Evolutionary conservation across 208 protist species (phyloP), one percentile per base, ranked within the genome.

Genomic region (Endotrypanum monterogeii): DNA sequence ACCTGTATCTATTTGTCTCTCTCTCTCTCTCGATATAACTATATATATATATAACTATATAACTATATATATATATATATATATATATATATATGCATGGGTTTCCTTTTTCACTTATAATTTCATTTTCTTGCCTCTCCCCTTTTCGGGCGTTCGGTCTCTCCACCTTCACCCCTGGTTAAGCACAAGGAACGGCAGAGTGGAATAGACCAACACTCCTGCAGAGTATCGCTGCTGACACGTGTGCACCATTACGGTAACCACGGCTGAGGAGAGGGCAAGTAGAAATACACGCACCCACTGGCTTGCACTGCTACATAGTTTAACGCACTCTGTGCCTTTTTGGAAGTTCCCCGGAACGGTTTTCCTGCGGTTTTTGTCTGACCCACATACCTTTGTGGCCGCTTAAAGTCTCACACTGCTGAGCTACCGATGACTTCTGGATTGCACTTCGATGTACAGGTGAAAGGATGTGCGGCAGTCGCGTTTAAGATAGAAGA

Each of bases 401-500:
- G 12, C 5, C n/a, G 11, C 25, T 28, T 20, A 57, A 7, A 8
- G 44, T 25, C 37, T 20, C 5, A 1, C 23, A n/a, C 7, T 11
- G 39, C 62, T 67, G n/a, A 23, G 4, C 16, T n/a, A n/a, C 62
- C 25, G 44, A 78, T 78, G 74, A 14, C 44, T 11, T 70, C 74
- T 8, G 74, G 73, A 3, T 39, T 51, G 8, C 37, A 69, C 7
- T 77, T 78, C 51, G 25, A 35, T 37, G 57, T 83, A 20, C 30
- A 39, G 37, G 52, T 83, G 12, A 66, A 37, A 20, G 78, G 73
- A 18, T 71, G 60, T 28, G 78, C 73, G 14, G 67, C 25, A 18
- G 67, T 68, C 0, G 71, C 71, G 25, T 73, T 56, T 46, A 37
- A 71, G 37, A 65, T 78, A 46, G 55, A 58, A 41, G 46, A 12